Evolutionary conservation across 768 basidiomycete genomes (phyloP).

Genomic region (Strobilomyces echinocephalus): DNA sequence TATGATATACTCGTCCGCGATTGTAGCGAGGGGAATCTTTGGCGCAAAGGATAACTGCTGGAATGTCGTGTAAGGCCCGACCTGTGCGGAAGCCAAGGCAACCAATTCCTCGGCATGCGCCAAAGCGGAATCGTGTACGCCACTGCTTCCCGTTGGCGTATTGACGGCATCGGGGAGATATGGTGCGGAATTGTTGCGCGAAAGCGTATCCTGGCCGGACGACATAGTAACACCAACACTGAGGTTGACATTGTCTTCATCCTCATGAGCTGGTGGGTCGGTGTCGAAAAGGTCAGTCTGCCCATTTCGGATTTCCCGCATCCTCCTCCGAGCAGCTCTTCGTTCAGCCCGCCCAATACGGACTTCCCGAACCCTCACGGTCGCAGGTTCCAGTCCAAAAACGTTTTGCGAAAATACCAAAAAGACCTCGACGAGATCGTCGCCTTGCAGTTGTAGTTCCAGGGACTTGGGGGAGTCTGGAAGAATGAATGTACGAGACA

Average conservation of each 20-base stretch:
- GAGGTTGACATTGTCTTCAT: slow-evolving; percentile 58
- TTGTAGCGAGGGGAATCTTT: slow-evolving; percentile 79
- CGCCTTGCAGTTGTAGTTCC: slow-evolving; percentile 85
- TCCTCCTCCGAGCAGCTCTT: slow-evolving; percentile 75
- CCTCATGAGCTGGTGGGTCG: slow-evolving; percentile 40
- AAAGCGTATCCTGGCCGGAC: slow-evolving; percentile 34
- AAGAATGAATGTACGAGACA: slow-evolving; percentile 90
- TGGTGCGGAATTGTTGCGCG: slow-evolving; percentile 23
- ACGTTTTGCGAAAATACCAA: slow-evolving; percentile 89
- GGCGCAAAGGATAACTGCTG: slow-evolving; percentile 86
- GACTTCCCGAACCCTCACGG: slow-evolving; percentile 90
- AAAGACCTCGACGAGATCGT: slow-evolving; percentile 89
- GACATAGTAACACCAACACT: slow-evolving; percentile 58
- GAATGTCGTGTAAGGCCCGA: slow-evolving; percentile 87
- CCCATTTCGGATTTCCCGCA: slow-evolving; percentile 56
- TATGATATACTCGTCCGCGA: slow-evolving; percentile 88
- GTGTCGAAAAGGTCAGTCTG: slow-evolving; percentile 43
- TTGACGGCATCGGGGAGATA: slow-evolving; percentile 24
- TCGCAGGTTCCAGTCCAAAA: slow-evolving; percentile 88
- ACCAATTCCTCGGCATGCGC: slow-evolving; percentile 62
- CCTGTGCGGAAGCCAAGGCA: slow-evolving; percentile 61
- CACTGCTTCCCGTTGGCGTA: slow-evolving; percentile 29
- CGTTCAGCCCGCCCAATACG: slow-evolving; percentile 86
- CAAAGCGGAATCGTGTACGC: slow-evolving; percentile 31
- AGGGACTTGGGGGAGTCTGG: slow-evolving; percentile 86